Base-by-base conservation (phyloP, 2,329 filamentous ascomycete species). In the Cryphonectria radicalis region DNA sequence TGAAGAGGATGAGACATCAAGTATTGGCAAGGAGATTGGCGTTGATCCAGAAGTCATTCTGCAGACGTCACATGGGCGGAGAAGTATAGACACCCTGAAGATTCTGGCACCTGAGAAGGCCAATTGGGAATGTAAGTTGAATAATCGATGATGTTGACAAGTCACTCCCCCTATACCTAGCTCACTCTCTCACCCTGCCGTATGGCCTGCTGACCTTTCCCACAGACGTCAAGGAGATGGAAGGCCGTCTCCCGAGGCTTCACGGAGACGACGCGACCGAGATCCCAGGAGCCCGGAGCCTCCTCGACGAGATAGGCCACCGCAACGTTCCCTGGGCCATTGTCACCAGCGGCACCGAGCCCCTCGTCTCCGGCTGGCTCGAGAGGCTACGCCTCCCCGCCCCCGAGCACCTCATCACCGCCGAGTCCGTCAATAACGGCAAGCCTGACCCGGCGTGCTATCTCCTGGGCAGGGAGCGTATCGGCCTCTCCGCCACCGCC, bases 1-100 rank as follows among this genome's bases (percentile, higher is more conserved):
- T 64, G 35, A 53, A 53, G 32, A 14, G n/a, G 4, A 25, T 50
- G 59, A 46, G 32, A 7, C 19, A 28, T 55, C 37, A 57, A 93
- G 92, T n/a, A 88, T 95, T 74, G 95, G 92, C 66, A 86, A 88
- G 13, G 93, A 97, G 79, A 91, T 98, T 77, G 93, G 93, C 35
- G 91, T 98, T 32, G 89, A 93, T 75, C 93, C 93, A n/a, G 86
- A 91, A 64, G 88, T 92, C 63, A 98, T 99, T 76, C 87, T 98
- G 37, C 88, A 93, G 77, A 97, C 94, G 13, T 97, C 94, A 6
- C 96, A 99, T 81, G 96, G 96, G 73, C 90, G 95, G 72, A 87
- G 96, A 71, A 94, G 91, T 75, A 97, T 98, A 77, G 96, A 99
- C 77, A 90, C 92, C 3, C 86, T 99, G 71, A 89, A 89, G 79